Conservation (phyloP, 192 early-diverging fungal species). For the Coemansia erecta region DNA sequence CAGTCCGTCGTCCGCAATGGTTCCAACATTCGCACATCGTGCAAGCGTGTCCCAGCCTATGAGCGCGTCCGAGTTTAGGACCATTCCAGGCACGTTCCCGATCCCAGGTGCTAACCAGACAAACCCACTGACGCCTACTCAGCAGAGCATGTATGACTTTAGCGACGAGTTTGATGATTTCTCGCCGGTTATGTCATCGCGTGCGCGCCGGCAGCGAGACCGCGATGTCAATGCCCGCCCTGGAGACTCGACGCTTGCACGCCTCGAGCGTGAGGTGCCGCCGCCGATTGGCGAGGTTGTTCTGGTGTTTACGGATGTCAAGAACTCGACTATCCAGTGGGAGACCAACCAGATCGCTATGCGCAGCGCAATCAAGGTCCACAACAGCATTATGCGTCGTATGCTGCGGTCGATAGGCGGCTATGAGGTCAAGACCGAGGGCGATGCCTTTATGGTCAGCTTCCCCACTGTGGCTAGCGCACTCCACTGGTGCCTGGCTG, state of each 20-base stretch:
- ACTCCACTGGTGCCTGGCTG: slow-evolving; percentile 83
- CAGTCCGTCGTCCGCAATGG: slow-evolving; percentile 40
- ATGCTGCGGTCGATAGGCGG: slow-evolving; percentile 78
- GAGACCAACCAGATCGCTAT: slow-evolving; percentile 80
- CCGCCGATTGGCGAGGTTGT: slow-evolving; percentile 82
- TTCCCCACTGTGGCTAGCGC: slow-evolving; percentile 80
- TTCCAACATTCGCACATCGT: slow-evolving; percentile 29
- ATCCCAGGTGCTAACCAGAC: slow-evolving; percentile 18
- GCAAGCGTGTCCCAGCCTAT: slow-evolving; percentile 25
- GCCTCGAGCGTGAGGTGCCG: slow-evolving; percentile 72
- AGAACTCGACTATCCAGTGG: slow-evolving; percentile 91
- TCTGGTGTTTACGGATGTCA: slow-evolving; percentile 92
- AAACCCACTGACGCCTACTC: slow-evolving; percentile 8
- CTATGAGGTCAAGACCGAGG: slow-evolving; percentile 95
- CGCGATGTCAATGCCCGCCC: slow-evolving; percentile 46
- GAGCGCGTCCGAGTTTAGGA: slow-evolving; percentile 20
- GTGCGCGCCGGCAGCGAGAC: slow-evolving; percentile 46
- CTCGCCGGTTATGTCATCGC: slow-evolving; percentile 24
- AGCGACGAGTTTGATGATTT: slow-evolving; percentile 47
- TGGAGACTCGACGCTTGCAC: slow-evolving; percentile 58
- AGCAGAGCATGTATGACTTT: slow-evolving; percentile 36
- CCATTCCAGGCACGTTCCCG: slow-evolving; percentile 14
- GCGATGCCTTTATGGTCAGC: slow-evolving; percentile 92
- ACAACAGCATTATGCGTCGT: slow-evolving; percentile 80
- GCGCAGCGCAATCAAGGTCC: slow-evolving; percentile 82